Evolutionary conservation across 441 rosid species (phyloP), one percentile per base, ranked within the genome.

Genomic region (Omphalea diandra): DNA sequence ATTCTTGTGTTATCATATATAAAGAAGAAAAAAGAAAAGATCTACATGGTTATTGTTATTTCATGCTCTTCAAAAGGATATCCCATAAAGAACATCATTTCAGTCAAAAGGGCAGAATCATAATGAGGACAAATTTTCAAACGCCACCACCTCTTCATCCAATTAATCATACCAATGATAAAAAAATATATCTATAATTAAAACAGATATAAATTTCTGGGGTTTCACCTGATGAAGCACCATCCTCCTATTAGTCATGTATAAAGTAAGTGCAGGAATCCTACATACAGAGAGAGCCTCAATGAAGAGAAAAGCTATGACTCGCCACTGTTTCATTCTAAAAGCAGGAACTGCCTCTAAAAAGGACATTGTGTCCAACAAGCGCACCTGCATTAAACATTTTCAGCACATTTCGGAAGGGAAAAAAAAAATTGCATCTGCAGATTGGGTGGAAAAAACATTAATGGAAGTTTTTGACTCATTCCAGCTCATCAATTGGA

Each of bases 351-450:
- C 78, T 4, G 97, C 84, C 67, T 90, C 93, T 20, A 76, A 33
- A 67, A 93, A 89, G 60, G 97, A 80, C 96, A 95, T 89, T n/a
- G 98, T 93, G 54, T 86, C 91, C 87, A 92, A 81, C 79, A 93
- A 82, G 72, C 68, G 70, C 27, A 84, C 91, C 98, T 95, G 87
- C 56, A 69, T 44, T 57, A 56, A 64, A 60, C 36, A 9, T 47
- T 33, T 72, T 44, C 52, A 61, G 33, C 14, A 31, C 61, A 69
- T 10, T 41, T 12, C 58, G n/a, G 26, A n/a, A 46, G 24, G 56
- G 18, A 26, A 24, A 27, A 46, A 27, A 63, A 15, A 44, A 41
- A 33, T n/a, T n/a, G n/a, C n/a, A n/a, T n/a, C n/a, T n/a, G n/a
- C n/a, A n/a, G n/a, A n/a, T n/a, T n/a, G n/a, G n/a, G n/a, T n/a